Percentiles rank a stretch among this genome's conserved stretches.
phyloP scores from a whole-genome alignment of 2,329 filamentous ascomycete species.

The Colletotrichum ledebouriae region DNA sequence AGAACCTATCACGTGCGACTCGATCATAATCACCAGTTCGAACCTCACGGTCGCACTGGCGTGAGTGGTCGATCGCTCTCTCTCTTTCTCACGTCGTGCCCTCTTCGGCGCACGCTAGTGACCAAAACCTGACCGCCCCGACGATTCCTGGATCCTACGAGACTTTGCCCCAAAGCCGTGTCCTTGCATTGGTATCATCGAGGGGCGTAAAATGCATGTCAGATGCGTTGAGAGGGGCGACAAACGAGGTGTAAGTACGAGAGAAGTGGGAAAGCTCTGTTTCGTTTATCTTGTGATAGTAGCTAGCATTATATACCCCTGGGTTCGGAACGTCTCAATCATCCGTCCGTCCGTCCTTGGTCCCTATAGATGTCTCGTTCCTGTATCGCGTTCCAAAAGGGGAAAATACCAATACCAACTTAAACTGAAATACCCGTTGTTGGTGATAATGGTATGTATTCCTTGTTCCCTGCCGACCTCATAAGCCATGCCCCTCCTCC shows the following conservation, averaged over 20 bases:
- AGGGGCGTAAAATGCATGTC: slow-evolving; percentile 24
- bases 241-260: background rate
- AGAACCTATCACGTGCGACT: slow-evolving; percentile 8
- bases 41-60: slow-evolving; percentile 6
- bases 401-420: slow-evolving; percentile 23
- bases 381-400: slow-evolving; percentile 20
- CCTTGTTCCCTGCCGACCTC: slow-evolving; percentile 31
- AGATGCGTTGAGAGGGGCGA: slow-evolving; percentile 18
- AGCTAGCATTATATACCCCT: slow-evolving; percentile 39
- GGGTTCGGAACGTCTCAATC: slow-evolving; percentile 14
- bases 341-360: slow-evolving; percentile 25
- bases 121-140: slow-evolving; percentile 18
- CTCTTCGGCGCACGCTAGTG: slow-evolving; percentile 3
- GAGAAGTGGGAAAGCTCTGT: slow-evolving; percentile 23
- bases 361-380: slow-evolving; percentile 22
- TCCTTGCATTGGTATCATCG: slow-evolving; percentile 34
- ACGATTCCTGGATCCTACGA: background rate
- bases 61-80: slow-evolving; percentile 16
- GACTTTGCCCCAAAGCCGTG: slow-evolving; percentile 17
- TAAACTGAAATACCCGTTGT: slow-evolving; percentile 27
- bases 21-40: background rate
- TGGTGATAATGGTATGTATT: slow-evolving; percentile 30
- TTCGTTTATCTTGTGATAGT: slow-evolving; percentile 35
- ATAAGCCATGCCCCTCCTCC: slow-evolving; percentile 23
- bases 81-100: background rate